Evolutionary conservation across 495 filamentous ascomycete genomes (phyloP).

Genomic region (Daldinia childiae): DNA sequence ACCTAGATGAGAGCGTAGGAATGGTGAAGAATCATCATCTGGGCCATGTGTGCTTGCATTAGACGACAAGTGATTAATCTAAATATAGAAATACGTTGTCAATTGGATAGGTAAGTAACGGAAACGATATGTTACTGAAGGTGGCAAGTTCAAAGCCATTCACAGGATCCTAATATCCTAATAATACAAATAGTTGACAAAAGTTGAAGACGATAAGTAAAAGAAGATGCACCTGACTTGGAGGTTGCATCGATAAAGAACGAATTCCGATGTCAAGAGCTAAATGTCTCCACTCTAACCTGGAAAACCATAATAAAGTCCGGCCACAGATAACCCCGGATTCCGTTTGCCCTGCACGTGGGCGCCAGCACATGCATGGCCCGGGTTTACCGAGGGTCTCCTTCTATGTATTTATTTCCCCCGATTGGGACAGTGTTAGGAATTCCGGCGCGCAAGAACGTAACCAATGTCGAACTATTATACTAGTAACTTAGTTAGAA

Average conservation of each 20-base stretch:
- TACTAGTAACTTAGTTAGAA: too few relatives aligned
- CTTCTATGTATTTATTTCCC: neutral
- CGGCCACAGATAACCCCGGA: constrained; percentile 39
- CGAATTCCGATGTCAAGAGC: neutral
- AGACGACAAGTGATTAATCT: neutral
- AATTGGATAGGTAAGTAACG: neutral
- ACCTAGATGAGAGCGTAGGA: constrained; percentile 11
- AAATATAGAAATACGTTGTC: neutral
- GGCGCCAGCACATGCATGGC: constrained; percentile 13
- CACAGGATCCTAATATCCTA: too few relatives aligned
- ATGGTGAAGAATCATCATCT: neutral
- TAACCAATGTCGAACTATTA: too few relatives aligned
- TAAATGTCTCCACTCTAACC: neutral
- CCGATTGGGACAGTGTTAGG: neutral
- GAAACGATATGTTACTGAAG: neutral
- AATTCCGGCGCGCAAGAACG: too few relatives aligned
- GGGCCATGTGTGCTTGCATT: constrained; percentile 3
- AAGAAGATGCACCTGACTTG: neutral
- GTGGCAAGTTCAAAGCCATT: neutral
- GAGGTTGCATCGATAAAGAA: neutral
- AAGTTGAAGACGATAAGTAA: too few relatives aligned
- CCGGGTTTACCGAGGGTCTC: constrained; percentile 8
- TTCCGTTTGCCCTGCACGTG: constrained; percentile 35
- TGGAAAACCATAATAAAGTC: neutral
- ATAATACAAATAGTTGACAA: too few relatives aligned